These are phyloP conservation scores for Erigeron canadensis DNA, from an alignment of 129 eudicot species.

Conservation along the genomic window DNA sequence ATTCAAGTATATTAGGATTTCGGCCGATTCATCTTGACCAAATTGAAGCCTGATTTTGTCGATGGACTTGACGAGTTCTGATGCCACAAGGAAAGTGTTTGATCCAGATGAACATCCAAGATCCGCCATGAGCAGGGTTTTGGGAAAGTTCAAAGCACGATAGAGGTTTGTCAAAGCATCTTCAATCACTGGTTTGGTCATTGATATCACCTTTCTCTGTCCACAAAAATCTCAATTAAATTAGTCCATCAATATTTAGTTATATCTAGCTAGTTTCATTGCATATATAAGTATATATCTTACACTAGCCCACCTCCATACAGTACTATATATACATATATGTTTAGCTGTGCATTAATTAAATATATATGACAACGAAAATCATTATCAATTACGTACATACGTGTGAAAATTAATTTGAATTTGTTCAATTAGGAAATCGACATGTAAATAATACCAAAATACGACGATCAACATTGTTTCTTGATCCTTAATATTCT, in stretches of 20 bases:
- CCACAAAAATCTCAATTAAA: not conserved
- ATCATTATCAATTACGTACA: no score
- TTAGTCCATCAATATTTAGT: not conserved
- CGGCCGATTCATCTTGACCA: conserved; percentile 35
- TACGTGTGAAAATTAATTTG: no score
- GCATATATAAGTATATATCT: no score
- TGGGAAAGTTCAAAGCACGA: conserved; percentile 27
- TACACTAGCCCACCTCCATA: no score
- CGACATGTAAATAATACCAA: no score
- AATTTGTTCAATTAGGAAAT: no score
- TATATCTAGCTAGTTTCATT: no score
- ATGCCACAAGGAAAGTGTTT: conserved; percentile 47
- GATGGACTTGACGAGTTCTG: conserved; percentile 40
- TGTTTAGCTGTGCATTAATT: no score
- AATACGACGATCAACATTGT: no score
- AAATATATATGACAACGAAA: no score
- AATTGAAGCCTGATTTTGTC: conserved; percentile 30
- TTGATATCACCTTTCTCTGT: conserved; percentile 54
- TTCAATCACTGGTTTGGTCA: conserved; percentile 54
- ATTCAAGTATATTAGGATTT: conserved; percentile 60
- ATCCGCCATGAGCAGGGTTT: conserved; percentile 57
- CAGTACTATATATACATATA: no score
- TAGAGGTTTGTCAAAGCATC: conserved; percentile 47
- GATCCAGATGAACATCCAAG: conserved; percentile 84
- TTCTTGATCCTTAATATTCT: no score